phyloP scores from a whole-genome alignment of 2,329 filamentous ascomycete species.

The Xylaria sp. region DNA sequence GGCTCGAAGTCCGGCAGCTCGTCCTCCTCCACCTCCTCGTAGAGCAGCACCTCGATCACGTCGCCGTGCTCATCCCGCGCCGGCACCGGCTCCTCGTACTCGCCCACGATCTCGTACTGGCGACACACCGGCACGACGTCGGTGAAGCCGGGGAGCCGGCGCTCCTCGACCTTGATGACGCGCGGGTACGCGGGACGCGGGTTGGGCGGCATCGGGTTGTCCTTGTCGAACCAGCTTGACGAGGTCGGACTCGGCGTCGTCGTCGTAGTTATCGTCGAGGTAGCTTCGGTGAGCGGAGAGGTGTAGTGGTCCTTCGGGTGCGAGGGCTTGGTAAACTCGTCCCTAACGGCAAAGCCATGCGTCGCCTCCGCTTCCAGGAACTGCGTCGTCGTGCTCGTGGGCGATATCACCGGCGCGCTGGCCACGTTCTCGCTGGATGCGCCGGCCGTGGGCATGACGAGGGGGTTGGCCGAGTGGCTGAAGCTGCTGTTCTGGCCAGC shows the following conservation, averaged over 20 bases:
- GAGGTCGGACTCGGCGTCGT: constrained; percentile 6
- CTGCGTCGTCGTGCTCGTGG: not conserved
- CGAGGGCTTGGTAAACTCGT: constrained; percentile 1
- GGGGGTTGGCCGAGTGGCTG: constrained; percentile 22
- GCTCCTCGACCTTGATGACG: constrained; percentile 59
- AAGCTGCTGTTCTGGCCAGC: constrained; percentile 53
- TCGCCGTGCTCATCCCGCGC: constrained; percentile 43
- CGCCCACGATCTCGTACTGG: constrained; percentile 49
- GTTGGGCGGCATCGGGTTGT: constrained; percentile 18
- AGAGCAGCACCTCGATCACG: constrained; percentile 47
- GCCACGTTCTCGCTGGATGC: constrained; percentile 5
- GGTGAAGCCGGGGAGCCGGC: constrained; percentile 43
- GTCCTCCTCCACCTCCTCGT: constrained; percentile 42
- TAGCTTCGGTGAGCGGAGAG: not conserved
- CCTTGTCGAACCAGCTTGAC: constrained; percentile 15
- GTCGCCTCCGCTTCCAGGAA: constrained; percentile 1
- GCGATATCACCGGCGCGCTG: constrained; percentile 9
- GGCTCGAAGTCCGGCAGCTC: not conserved
- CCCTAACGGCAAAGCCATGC: constrained; percentile 2
- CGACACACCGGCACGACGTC: constrained; percentile 47
- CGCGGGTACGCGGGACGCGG: constrained; percentile 48
- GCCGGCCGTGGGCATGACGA: constrained; percentile 7
- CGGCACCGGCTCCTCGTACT: constrained; percentile 42
- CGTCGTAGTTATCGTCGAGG: constrained; percentile 2
- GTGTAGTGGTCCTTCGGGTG: constrained; percentile 1